Base-by-base conservation (phyloP, 2,329 filamentous ascomycete species). In the Fusarium miscanthi region DNA sequence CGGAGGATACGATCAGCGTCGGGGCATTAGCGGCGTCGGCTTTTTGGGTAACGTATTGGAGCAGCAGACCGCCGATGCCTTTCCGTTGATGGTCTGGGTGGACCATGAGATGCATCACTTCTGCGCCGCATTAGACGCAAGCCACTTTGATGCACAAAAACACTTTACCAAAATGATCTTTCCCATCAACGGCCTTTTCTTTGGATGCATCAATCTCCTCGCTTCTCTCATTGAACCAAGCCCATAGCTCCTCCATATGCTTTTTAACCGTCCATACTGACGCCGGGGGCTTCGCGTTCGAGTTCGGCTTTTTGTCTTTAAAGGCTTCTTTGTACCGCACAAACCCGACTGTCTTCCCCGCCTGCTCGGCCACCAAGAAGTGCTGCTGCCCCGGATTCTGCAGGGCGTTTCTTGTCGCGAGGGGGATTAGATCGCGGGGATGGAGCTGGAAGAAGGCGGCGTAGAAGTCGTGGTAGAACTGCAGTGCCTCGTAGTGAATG, bases 91-190 rank as follows among this genome's bases (percentile, higher is more conserved):
- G 63, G 30, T 41, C 30, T 7, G 75, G 75, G 45, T 72, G 60
- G n/a, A 77, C 66, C 75, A 77, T 77, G 35, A 77, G 59, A 56
- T 77, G 75, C 40, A 63, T 63, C 40, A 77, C 57, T n/a, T 68
- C 75, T 77, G 8, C 16, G 30, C 35, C 33, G 45, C 37, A 59
- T 41, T 30, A 58, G 30, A 56, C 40, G 41, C n/a, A 48, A 63
- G 54, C 67, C 57, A 42, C 23, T 21, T 23, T 37, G n/a, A n/a
- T n/a, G n/a, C n/a, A n/a, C n/a, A n/a, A 23, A 53, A n/a, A 23
- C 23, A 30, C 60, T 63, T 19, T 68, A 70, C 75, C 76, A 42
- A 65, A 63, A 48, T 77, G 59, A 17, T 59, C 25, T n/a, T 58
- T 48, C 41, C 73, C 73, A 37, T 66, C 45, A 13, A 75, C 19